Evolutionary conservation across 2,329 filamentous ascomycete genomes (phyloP).

Genomic region (Lachnellula occidentalis): DNA sequence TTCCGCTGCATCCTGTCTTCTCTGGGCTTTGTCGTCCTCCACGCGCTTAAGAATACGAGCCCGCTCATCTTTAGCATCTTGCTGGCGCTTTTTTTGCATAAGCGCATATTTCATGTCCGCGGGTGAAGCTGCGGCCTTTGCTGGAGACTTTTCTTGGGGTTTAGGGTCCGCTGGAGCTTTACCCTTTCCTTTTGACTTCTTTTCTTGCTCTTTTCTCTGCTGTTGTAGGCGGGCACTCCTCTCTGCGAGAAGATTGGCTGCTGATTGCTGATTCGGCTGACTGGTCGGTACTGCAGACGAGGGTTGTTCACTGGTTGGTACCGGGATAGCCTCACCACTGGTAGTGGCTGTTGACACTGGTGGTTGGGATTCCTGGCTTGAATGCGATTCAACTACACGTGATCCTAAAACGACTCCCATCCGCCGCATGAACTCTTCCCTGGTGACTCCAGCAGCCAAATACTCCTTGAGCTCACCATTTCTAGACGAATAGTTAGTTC

Average conservation of each 20-base stretch:
- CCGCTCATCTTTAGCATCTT: slow-evolving; percentile 62
- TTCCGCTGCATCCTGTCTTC: slow-evolving; percentile 51
- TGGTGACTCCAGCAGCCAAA: slow-evolving; percentile 57
- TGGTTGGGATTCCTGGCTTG: not conserved
- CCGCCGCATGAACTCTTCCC: slow-evolving; percentile 60
- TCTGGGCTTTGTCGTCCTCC: slow-evolving; percentile 67
- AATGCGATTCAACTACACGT: slow-evolving; percentile 1
- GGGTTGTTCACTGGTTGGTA: not conserved
- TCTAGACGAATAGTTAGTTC: slow-evolving; percentile 33
- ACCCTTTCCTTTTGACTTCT: slow-evolving; percentile 11
- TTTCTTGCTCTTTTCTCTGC: not conserved
- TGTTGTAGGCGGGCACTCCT: slow-evolving; percentile 41
- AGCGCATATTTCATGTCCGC: slow-evolving; percentile 45
- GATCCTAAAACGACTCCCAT: slow-evolving; percentile 38
- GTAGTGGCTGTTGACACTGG: not conserved
- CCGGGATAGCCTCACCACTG: slow-evolving; percentile 1
- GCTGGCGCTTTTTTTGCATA: slow-evolving; percentile 54
- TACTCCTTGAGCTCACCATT: slow-evolving; percentile 76
- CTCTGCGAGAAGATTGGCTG: slow-evolving; percentile 41
- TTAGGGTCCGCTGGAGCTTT: slow-evolving; percentile 14
- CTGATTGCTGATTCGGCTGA: not conserved
- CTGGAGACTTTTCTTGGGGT: not conserved
- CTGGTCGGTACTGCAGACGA: not conserved
- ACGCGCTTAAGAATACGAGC: slow-evolving; percentile 69
- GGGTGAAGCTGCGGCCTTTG: not conserved